These are phyloP conservation scores for Hygrocybe punicea DNA, from an alignment of 768 basidiomycete species.

Conservation along the genomic window DNA sequence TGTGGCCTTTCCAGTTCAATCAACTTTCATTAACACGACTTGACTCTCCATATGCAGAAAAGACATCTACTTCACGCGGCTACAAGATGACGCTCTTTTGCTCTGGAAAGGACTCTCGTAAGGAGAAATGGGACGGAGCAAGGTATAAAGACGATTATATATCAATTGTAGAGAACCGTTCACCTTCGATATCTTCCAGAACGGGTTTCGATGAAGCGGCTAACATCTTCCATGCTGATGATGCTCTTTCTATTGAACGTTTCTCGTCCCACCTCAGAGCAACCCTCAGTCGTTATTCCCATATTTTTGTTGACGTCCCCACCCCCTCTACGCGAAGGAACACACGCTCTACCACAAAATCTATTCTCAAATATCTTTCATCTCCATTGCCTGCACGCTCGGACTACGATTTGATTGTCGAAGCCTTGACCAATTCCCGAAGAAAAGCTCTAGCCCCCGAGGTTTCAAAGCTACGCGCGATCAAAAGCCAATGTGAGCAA, in stretches of 20 bases:
- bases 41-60: conserved; percentile 46
- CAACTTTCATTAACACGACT: neutral
- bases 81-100: conserved; percentile 88
- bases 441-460: conserved; percentile 58
- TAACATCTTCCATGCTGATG: conserved; percentile 73
- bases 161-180: neutral
- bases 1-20: conserved; percentile 8
- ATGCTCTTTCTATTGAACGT: conserved; percentile 53
- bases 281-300: conserved; percentile 45
- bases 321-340: conserved; percentile 33
- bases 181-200: conserved; percentile 28
- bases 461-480: conserved; percentile 64
- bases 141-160: conserved; percentile 35
- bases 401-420: conserved; percentile 57
- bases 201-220: conserved; percentile 66
- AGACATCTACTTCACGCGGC: conserved; percentile 62
- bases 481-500: conserved; percentile 81
- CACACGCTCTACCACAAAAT: conserved; percentile 43
- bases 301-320: conserved; percentile 54
- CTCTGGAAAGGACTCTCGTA: conserved; percentile 63
- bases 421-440: conserved; percentile 46
- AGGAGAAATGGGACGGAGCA: conserved; percentile 93
- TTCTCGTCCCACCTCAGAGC: conserved; percentile 60
- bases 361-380: conserved; percentile 53
- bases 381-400: conserved; percentile 22